Percentiles rank a stretch among this genome's conserved stretches.
These are phyloP conservation scores for Osmozyma mogii DNA, from an alignment of 805 yeast genomes.

Conservation along the genomic window DNA sequence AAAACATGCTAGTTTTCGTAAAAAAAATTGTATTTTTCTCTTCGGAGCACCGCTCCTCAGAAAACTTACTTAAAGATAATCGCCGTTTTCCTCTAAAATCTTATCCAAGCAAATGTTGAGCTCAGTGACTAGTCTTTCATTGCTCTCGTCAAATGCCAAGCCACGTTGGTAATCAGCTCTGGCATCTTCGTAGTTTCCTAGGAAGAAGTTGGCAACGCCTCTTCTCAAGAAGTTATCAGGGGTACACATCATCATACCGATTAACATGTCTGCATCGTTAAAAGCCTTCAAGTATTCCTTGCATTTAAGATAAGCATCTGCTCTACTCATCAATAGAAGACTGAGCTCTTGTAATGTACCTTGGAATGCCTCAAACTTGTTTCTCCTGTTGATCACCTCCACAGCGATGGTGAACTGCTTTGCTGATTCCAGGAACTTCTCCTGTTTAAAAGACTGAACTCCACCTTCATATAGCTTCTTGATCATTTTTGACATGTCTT, in stretches of 20 bases:
- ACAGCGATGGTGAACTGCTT: constrained; percentile 60
- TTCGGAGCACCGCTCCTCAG: no score
- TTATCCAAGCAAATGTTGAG: constrained; percentile 38
- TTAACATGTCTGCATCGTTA: constrained; percentile 61
- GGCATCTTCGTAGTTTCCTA: constrained; percentile 57
- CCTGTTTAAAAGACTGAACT: constrained; percentile 45
- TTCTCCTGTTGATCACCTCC: constrained; percentile 59
- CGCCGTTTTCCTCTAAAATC: constrained; percentile 55
- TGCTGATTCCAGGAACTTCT: constrained; percentile 50
- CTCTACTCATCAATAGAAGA: constrained; percentile 58
- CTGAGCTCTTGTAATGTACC: constrained; percentile 62
- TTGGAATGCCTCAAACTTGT: constrained; percentile 68
- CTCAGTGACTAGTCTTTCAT: constrained; percentile 42
- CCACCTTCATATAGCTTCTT: constrained; percentile 62
- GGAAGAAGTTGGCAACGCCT: constrained; percentile 53
- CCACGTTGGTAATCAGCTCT: constrained; percentile 69
- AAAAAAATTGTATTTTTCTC: no score
- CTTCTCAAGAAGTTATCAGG: constrained; percentile 70
- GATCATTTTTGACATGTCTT: constrained; percentile 49
- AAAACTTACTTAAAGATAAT: constrained; percentile 24
- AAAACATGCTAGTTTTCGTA: no score
- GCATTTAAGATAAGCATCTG: constrained; percentile 57
- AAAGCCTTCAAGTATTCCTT: constrained; percentile 51
- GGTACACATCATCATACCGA: constrained; percentile 47
- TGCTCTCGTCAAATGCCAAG: constrained; percentile 49